Base-by-base conservation (phyloP, 352 stramenopile genomes). In the Globisporangium recalcitrans region DNA sequence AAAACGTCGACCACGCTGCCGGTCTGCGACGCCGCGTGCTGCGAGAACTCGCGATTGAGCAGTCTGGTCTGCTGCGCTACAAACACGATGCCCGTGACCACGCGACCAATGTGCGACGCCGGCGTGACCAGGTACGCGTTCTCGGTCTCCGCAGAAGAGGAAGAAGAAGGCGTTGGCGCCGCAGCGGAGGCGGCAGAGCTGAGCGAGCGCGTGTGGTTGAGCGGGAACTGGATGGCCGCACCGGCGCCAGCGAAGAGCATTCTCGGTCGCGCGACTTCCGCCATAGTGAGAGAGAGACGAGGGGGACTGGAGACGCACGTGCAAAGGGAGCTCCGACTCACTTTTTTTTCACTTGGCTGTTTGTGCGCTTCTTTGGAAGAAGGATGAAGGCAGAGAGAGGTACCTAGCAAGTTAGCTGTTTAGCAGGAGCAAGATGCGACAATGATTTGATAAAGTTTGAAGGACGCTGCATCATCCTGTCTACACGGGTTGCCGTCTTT, bases 81-180 rank as follows among this genome's bases (percentile, higher is more conserved):
- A 46, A 95, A 75, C 52, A 95, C 76, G 61, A 95, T 71, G 57
- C 82, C 87, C 32, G 87, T 95, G 59, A 94, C 86, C 24, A 95
- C 82, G 48, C 87, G 84, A 19, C 87, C 87, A 31, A 91, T 80
- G 65, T 95, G 87, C n/a, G 74, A 69, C 16, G 81, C 77, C 10
- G 87, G 85, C 0, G 77, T 60, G 8, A 95, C 85, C 10, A 94
- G 74, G 57, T 95, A 95, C 52, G 73, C 85, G 49, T 74, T 71
- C 56, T 77, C 57, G 3, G 38, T 56, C 46, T 60, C n/a, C 65
- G 55, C 47, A 42, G 57, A 19, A 22, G 60, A 48, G 3, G 66
- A 34, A 42, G 57, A 19, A 22, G 60, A 44, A 5, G 66, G 40
- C 14, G 51, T 1, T 21, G 58, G 38, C 3, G 67, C n/a, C 1